Conservation (phyloP, 805 yeast species). For the Gaillardinia entomophila region DNA sequence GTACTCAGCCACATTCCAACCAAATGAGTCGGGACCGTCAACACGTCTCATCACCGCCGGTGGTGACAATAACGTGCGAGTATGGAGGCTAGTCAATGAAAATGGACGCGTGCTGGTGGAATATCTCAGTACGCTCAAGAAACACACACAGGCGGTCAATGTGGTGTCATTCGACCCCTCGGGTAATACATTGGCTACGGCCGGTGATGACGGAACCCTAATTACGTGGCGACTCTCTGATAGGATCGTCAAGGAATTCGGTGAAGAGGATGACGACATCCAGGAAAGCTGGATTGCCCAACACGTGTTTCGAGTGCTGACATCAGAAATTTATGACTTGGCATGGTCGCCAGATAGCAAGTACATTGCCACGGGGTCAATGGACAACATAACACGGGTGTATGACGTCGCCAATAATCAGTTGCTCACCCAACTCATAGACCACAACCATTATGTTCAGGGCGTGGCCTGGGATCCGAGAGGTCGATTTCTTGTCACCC, state of each 20-base stretch:
- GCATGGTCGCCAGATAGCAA: conserved; percentile 87
- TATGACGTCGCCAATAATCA: conserved; percentile 54
- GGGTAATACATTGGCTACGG: conserved; percentile 75
- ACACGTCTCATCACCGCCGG: conserved; percentile 73
- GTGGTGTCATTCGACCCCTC: conserved; percentile 73
- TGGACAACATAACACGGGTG: conserved; percentile 79
- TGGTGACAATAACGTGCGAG: conserved; percentile 86
- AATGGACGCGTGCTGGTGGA: conserved; percentile 39
- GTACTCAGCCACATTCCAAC: conserved; percentile 63
- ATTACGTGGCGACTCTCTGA: conserved; percentile 70
- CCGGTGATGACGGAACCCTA: conserved; percentile 92
- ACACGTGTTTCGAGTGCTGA: conserved; percentile 50
- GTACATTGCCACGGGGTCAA: conserved; percentile 79
- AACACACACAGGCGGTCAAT: conserved; percentile 94
- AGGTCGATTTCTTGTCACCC: conserved; percentile 73
- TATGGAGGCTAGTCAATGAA: conserved; percentile 30
- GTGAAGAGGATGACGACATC: conserved; percentile 43
- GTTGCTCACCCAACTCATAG: conserved; percentile 53
- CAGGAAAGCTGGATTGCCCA: conserved; percentile 73
- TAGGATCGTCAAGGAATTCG: conserved; percentile 53
- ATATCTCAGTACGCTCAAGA: conserved; percentile 73
- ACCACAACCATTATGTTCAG: conserved; percentile 87
- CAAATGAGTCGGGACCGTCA: conserved; percentile 15
- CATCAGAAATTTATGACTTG: conserved; percentile 83
- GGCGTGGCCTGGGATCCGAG: conserved; percentile 96